Base-by-base conservation (phyloP, 352 stramenopile genomes). In the Phytophthora crassamura region DNA sequence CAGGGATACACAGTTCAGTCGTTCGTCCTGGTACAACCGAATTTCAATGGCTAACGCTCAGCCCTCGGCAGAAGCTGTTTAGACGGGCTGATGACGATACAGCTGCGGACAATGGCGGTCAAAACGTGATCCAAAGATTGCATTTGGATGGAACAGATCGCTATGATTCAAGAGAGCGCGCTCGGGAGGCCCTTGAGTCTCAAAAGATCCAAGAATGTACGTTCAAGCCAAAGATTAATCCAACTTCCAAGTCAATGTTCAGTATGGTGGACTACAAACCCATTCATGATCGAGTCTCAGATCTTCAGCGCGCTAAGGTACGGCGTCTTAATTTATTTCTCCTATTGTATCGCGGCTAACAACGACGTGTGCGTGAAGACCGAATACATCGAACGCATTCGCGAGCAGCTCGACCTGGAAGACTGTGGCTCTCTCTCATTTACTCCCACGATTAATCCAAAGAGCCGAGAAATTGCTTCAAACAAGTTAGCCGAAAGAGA, bases 221-320 rank as follows among this genome's bases (percentile, higher is more conserved):
- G 1, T 94, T 94, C 52, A 77, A 75, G 11, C 84, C 86, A 7
- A 64, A 73, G 32, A 91, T 92, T 58, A 94, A 93, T 42, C 32
- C 59, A 4, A 61, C 55, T 0, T 91, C 83, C 1, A 73, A 67
- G 9, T 58, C 53, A 1, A 58, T 94, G 51, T 58, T 78, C 3
- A 75, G 51, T 22, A 53, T 59, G 20, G 69, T 64, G 2, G 67
- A 80, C 38, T 86, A 93, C 57, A 91, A 88, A 38, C 86, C 86
- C 8, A 86, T 94, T 52, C 82, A 93, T 10, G 57, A 89, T 33
- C 78, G 86, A 2, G 47, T 93, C 7, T 68, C 59, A 0, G 81
- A 91, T 28, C 64, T 93, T 20, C 84, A 92, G 40, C 80, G 82
- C 9, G 74, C 77, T 34, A 91, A 90, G 77, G 83, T 94, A 68